These are phyloP conservation scores for Acer yangbiense DNA, from an alignment of 345 rosid species.

Conservation along the genomic window DNA sequence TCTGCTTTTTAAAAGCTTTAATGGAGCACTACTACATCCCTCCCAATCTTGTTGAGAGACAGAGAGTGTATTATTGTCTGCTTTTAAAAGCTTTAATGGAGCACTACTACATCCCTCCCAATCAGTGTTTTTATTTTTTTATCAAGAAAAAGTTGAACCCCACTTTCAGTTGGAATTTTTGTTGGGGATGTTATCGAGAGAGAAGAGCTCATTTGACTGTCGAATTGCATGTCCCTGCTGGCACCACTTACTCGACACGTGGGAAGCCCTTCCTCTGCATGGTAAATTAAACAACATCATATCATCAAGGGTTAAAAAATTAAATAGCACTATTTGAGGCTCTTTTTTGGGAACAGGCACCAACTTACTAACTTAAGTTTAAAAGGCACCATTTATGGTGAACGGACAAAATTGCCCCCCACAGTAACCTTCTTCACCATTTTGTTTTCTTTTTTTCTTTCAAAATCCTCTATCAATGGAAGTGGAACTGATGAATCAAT, in stretches of 20 bases:
- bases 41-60: background rate
- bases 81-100: constrained; percentile 10
- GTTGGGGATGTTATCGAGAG: background rate
- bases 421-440: too few species aligned
- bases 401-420: too few species aligned
- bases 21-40: constrained; percentile 15
- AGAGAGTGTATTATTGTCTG: background rate
- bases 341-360: too few species aligned
- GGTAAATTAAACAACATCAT: background rate
- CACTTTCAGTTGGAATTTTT: constrained; percentile 7
- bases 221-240: constrained; percentile 7
- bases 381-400: too few species aligned
- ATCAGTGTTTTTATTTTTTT: background rate
- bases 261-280: background rate
- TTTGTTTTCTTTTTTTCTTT: too few species aligned
- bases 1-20: background rate
- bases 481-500: too few species aligned
- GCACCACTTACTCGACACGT: background rate
- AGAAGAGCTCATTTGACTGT: background rate
- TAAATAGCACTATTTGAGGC: too few species aligned
- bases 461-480: too few species aligned
- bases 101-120: background rate
- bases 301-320: too few species aligned
- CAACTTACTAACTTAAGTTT: too few species aligned
- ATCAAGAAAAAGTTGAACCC: background rate